Evolutionary conservation across 805 yeast genomes (phyloP), one percentile per base, ranked within the genome.

Genomic region (Ogataea angusta): DNA sequence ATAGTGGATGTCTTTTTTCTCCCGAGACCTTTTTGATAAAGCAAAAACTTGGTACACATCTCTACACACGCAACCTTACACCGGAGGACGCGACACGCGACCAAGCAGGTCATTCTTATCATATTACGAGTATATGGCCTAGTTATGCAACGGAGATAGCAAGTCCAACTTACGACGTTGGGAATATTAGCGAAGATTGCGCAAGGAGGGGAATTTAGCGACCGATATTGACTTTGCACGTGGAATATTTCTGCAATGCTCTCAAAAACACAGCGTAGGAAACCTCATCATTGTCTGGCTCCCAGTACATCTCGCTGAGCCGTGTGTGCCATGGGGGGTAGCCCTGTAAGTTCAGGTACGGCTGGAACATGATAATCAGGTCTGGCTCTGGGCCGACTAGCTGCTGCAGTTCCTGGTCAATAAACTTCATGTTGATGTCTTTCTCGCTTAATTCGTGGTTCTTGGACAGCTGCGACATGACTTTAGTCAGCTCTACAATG

Each of bases 301-400:
- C 91, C 86, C 95, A 85, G 64, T 82, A 90, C 56, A 93, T 78
- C 59, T 93, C 99, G 6, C 89, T 77, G 38, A 95, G 73, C 47
- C 99, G 76, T 25, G 88, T 78, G 58, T 91, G 98, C 99, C 99
- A 93, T 21, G 99, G 99, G 15, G 98, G 98, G 62, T 82, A 93
- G 13, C 95, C 97, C 63, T 89, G 95, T 36, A 93, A 72, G 59
- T 89, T 95, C 48, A 93, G 69, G 10, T 73, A 70, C n/a, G 97
- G 95, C 15, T 88, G 88, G 60, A 91, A 93, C 38, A 85, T 66
- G 22, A 93, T 69, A 34, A 93, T 68, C 48, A 93, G 72, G 59
- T 93, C 99, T 0, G 99, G 98, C 60, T 93, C 99, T n/a, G 72
- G 73, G 1, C 96, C 93, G 12, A 89, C 93, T 38, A 88, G 68